Conservation (phyloP, 352 stramenopile species). For the Globisporangium megalacanthum region DNA sequence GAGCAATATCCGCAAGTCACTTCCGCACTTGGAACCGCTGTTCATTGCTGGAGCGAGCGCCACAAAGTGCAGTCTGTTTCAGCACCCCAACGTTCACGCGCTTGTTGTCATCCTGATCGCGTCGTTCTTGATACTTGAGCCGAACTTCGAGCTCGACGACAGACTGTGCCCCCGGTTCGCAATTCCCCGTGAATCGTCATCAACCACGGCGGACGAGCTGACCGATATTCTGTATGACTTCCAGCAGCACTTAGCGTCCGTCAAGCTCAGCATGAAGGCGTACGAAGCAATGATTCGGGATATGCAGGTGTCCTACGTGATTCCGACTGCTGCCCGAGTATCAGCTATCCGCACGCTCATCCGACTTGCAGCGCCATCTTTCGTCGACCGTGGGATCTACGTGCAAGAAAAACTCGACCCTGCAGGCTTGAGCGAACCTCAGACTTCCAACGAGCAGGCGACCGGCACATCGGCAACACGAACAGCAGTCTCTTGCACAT, state of each 20-base stretch:
- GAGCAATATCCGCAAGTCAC: slow-evolving; percentile 1
- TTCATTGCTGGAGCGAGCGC: background rate
- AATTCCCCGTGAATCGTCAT: slow-evolving; percentile 8
- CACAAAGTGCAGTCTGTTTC: background rate
- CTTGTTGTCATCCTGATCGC: slow-evolving; percentile 23
- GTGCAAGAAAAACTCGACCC: background rate
- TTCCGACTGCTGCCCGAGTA: slow-evolving; percentile 20
- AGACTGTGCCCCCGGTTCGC: slow-evolving; percentile 29
- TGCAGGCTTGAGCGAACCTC: background rate
- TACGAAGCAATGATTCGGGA: slow-evolving; percentile 27
- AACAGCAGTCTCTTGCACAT: slow-evolving; percentile 11
- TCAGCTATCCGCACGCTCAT: slow-evolving; percentile 29
- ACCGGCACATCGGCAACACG: background rate
- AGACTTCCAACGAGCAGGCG: background rate
- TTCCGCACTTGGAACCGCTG: background rate
- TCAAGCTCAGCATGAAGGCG: slow-evolving; percentile 15
- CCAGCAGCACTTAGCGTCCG: slow-evolving; percentile 27
- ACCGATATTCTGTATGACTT: slow-evolving; percentile 38
- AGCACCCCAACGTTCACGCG: slow-evolving; percentile 18
- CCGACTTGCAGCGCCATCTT: slow-evolving; percentile 31
- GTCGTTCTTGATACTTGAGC: slow-evolving; percentile 27
- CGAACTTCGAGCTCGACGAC: slow-evolving; percentile 32
- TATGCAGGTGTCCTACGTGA: slow-evolving; percentile 21
- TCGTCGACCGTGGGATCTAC: slow-evolving; percentile 36
- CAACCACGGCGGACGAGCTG: background rate